phyloP scores from a whole-genome alignment of 495 filamentous ascomycete genomes.

The Coniosporium apollinis region DNA sequence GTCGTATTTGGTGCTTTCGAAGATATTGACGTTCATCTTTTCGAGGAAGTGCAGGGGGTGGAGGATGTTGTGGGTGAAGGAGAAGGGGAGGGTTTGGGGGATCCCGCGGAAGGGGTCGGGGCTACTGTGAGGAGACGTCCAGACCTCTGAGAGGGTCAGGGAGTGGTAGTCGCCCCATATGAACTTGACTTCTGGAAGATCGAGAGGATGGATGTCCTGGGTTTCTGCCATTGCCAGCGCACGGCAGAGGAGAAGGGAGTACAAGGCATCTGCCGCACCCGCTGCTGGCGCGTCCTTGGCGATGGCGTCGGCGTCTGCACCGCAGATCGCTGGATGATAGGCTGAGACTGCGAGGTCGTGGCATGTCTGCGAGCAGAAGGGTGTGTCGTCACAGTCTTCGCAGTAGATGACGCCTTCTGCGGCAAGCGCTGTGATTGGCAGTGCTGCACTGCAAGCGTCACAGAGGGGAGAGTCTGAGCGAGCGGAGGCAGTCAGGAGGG shows the following conservation, averaged over 20 bases:
- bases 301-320: constrained; percentile 58
- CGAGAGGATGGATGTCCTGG: constrained; percentile 67
- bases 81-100: constrained; percentile 62
- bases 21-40: constrained; percentile 83
- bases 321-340: constrained; percentile 82
- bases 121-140: background rate
- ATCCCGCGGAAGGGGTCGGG: constrained; percentile 19
- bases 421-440: constrained; percentile 41
- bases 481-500: constrained; percentile 68
- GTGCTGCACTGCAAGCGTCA: constrained; percentile 63
- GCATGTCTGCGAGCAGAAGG: constrained; percentile 73
- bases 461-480: constrained; percentile 65
- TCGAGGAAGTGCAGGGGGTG: constrained; percentile 70
- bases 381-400: constrained; percentile 59
- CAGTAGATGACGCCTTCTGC: constrained; percentile 31
- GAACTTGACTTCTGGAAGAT: constrained; percentile 71
- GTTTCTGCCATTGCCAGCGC: constrained; percentile 72
- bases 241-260: constrained; percentile 38
- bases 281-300: constrained; percentile 58
- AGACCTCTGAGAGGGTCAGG: constrained; percentile 6
- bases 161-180: constrained; percentile 73
- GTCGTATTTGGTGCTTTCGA: constrained; percentile 49
- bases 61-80: constrained; percentile 70
- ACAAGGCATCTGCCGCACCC: constrained; percentile 59
- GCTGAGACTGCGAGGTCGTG: constrained; percentile 46